phyloP scores from a whole-genome alignment of 495 filamentous ascomycete species.

The Penicillium subrubescens region DNA sequence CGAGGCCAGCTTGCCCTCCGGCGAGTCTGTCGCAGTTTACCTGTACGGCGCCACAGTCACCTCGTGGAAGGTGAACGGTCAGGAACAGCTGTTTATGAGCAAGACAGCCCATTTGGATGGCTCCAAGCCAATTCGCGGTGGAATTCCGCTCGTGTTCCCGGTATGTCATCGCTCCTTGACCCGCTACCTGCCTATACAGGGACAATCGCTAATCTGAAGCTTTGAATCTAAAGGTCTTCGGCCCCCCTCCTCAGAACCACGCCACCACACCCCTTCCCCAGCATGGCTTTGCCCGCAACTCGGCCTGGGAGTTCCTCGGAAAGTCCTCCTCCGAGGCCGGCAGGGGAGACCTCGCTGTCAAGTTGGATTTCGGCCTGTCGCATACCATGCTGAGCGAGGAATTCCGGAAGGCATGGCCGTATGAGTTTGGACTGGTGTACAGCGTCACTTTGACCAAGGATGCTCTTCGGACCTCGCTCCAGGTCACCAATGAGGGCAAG shows the following conservation, averaged over 20 bases:
- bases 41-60: conserved; percentile 91
- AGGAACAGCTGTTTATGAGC: conserved; percentile 88
- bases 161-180: conserved; percentile 51
- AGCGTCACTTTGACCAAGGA: conserved; percentile 79
- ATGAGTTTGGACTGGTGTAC: conserved; percentile 88
- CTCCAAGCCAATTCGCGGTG: conserved; percentile 60
- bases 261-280: conserved; percentile 77
- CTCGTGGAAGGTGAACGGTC: conserved; percentile 82
- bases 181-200: not conserved
- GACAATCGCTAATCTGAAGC: conserved; percentile 15
- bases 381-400: conserved; percentile 66
- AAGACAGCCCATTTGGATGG: conserved; percentile 70
- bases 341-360: conserved; percentile 66
- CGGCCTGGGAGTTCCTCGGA: conserved; percentile 65
- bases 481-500: conserved; percentile 78
- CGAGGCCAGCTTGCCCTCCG: conserved; percentile 74
- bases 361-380: conserved; percentile 92
- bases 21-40: conserved; percentile 82
- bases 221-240: conserved; percentile 71
- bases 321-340: conserved; percentile 70
- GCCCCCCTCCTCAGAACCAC: conserved; percentile 72
- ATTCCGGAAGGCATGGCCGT: conserved; percentile 70
- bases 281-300: conserved; percentile 94
- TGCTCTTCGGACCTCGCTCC: conserved; percentile 76
- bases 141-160: conserved; percentile 94